A percentile compares a stretch with the other conserved stretches of the same genome.
Evolutionary conservation across 2,329 filamentous ascomycete genomes (phyloP).

Genomic region (Pyricularia pennisetigena): DNA sequence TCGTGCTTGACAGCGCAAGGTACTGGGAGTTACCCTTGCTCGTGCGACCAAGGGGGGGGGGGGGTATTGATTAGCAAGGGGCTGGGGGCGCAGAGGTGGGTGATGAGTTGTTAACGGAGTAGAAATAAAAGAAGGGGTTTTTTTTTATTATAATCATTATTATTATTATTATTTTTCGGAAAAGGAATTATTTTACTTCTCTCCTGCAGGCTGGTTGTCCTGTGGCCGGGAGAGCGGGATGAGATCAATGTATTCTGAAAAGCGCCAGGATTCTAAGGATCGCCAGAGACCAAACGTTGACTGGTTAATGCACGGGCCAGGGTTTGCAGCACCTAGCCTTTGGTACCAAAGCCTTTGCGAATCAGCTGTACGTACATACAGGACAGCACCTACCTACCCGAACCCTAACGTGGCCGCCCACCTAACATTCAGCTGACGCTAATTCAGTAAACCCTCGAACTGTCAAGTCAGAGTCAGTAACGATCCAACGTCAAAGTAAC

Average conservation of each 20-base stretch:
- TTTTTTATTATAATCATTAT: neutral
- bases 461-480: neutral
- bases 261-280: slow-evolving; percentile 24
- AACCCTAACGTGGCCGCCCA: neutral
- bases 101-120: neutral
- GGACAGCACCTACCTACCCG: neutral
- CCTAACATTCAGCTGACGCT: neutral
- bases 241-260: slow-evolving; percentile 18
- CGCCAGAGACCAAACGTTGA: slow-evolving; percentile 27
- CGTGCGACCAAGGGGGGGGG: neutral
- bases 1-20: neutral
- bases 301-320: slow-evolving; percentile 8
- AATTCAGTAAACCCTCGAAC: neutral
- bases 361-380: neutral
- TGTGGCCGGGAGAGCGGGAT: slow-evolving; percentile 16
- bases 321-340: neutral
- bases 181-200: neutral
- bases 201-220: slow-evolving; percentile 2
- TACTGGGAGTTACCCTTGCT: neutral
- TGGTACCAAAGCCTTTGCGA: neutral
- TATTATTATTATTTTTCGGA: neutral
- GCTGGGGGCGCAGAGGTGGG: neutral
- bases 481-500: neutral
- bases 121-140: neutral
- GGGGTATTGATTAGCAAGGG: neutral